Evolutionary conservation across 2,329 filamentous ascomycete species (phyloP), one percentile per base, ranked within the genome.

Genomic region (Penicillium sp.): DNA sequence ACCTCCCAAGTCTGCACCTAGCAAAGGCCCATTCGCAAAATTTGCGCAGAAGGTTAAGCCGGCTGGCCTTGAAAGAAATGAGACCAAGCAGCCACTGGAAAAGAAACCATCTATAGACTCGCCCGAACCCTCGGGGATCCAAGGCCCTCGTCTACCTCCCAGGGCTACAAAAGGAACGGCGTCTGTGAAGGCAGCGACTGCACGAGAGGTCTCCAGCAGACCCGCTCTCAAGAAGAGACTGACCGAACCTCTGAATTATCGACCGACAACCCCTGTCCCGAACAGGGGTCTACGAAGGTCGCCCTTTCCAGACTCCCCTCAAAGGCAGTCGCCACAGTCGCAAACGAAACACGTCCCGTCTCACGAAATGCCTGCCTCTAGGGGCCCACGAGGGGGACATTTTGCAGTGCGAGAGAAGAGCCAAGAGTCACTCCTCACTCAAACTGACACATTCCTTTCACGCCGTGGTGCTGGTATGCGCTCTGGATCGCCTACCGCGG

Each of bases 371-470:
- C 56, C 44, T 9, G 48, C 56, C n/a, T 51, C 63, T 39, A 60
- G 51, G 10, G 63, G 57, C 25, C 58, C 68, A 31, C 59, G 55
- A 44, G 50, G 63, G 21, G 69, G 68, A 7, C 71, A 70, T 53
- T 74, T 73, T 56, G 59, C 71, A 6, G 55, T 76, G 15, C 70
- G 67, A 31, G 73, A 76, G 52, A 70, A 69, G 56, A 72, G 69
- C 37, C 63, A 72, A 37, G 74, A 77, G 38, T 74, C 75, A 3
- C 72, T 71, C 38, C 59, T 77, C 23, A 67, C 72, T 9, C 75
- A 77, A 42, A 73, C 74, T 1, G 75, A 78, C 59, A 64, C 75
- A 5, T 79, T 73, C 59, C 77, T 73, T 60, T 75, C 75, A 32
- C 56, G 69, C 7, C 73, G 68, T 34, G 65, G 72, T 35, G 54